A percentile compares a stretch with the other conserved stretches of the same genome.
phyloP scores from a whole-genome alignment of 768 basidiomycete species.

The Daedaleopsis nitida region DNA sequence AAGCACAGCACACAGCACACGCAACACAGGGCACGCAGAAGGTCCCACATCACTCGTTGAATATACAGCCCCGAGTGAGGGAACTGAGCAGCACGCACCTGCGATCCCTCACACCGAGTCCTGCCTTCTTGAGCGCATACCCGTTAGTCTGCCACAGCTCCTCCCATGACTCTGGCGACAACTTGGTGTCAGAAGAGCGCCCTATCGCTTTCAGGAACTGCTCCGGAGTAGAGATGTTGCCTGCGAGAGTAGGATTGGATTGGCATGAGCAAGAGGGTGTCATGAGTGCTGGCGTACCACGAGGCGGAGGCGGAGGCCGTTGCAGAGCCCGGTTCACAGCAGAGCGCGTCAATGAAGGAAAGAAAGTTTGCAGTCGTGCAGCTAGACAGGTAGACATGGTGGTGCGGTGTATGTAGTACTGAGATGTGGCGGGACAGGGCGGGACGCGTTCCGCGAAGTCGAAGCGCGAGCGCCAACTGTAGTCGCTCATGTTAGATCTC shows the following conservation, averaged over 20 bases:
- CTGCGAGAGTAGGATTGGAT: constrained; percentile 33
- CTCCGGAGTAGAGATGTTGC: constrained; percentile 52
- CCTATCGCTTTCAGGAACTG: constrained; percentile 79
- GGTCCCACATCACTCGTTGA: not conserved
- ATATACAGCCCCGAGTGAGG: not conserved
- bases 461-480: not conserved
- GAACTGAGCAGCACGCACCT: constrained; percentile 47
- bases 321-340: constrained; percentile 37
- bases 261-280: not conserved
- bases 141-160: constrained; percentile 68
- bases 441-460: too few relatives aligned
- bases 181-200: constrained; percentile 63
- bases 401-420: not conserved
- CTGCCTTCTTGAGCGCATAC: constrained; percentile 60
- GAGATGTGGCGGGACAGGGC: not conserved
- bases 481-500: not conserved
- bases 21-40: not conserved
- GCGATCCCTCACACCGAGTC: constrained; percentile 67
- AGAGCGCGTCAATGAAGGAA: constrained; percentile 25
- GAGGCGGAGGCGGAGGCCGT: constrained; percentile 39
- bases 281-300: constrained; percentile 32
- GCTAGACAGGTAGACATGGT: constrained; percentile 23
- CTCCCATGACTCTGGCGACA: constrained; percentile 68
- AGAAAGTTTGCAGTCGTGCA: constrained; percentile 11
- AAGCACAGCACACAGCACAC: not conserved